phyloP scores from a whole-genome alignment of 768 basidiomycete genomes.

The Mycena leptocephala region DNA sequence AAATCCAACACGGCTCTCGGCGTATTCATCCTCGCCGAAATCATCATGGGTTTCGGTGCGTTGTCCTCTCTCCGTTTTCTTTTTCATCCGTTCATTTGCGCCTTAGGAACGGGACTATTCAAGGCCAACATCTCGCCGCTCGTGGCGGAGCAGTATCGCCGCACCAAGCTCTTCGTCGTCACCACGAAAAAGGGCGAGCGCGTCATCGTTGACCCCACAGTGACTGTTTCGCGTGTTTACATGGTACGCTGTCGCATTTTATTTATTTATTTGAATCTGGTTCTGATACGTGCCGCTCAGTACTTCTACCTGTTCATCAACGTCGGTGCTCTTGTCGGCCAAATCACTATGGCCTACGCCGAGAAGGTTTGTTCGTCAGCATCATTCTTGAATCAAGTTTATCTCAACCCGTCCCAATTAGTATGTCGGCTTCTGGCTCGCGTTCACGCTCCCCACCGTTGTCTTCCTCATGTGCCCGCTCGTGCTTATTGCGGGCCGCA shows the following conservation, averaged over 20 bases:
- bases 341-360: conserved; percentile 62
- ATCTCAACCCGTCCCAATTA: too few species aligned
- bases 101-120: conserved; percentile 74
- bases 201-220: conserved; percentile 81
- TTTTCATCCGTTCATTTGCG: conserved; percentile 66
- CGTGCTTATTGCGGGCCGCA: conserved; percentile 69
- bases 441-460: conserved; percentile 76
- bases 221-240: conserved; percentile 81
- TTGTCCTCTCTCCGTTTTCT: not conserved
- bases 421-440: conserved; percentile 79
- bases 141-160: conserved; percentile 83
- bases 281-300: not conserved
- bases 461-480: conserved; percentile 76
- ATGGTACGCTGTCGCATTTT: conserved; percentile 61
- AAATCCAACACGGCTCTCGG: conserved; percentile 71
- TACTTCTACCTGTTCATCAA: conserved; percentile 73
- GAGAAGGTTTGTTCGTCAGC: conserved; percentile 64
- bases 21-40: conserved; percentile 70
- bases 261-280: too few species aligned
- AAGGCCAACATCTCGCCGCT: conserved; percentile 86
- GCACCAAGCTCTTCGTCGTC: conserved; percentile 67
- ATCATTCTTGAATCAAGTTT: too few species aligned
- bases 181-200: conserved; percentile 72
- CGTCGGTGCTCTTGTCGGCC: conserved; percentile 64
- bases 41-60: conserved; percentile 69